Evolutionary conservation across 1,139 yeast species (phyloP).

Genomic region (Candida neerlandica): DNA sequence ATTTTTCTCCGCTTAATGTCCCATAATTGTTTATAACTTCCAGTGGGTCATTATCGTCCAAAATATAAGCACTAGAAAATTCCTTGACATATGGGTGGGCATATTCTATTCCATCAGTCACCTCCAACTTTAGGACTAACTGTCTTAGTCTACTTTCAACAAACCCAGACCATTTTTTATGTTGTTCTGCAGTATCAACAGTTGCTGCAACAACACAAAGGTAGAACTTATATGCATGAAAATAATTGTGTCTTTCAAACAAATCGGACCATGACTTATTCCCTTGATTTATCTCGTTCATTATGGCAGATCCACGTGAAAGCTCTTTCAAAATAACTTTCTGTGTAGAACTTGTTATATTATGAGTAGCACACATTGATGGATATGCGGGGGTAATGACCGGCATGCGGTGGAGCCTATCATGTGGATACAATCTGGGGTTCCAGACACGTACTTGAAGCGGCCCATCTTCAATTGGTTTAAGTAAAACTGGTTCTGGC

Average conservation of each 20-base stretch:
- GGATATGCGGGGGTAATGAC: slow-evolving; percentile 99
- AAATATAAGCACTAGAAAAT: slow-evolving; percentile 59
- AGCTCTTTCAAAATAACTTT: slow-evolving; percentile 76
- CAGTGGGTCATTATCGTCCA: slow-evolving; percentile 54
- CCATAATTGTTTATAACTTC: slow-evolving; percentile 55
- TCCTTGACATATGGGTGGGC: slow-evolving; percentile 93
- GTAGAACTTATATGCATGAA: slow-evolving; percentile 81
- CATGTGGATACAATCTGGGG: slow-evolving; percentile 85
- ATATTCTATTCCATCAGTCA: slow-evolving; percentile 67
- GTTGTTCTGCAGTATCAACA: slow-evolving; percentile 71
- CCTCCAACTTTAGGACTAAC: slow-evolving; percentile 80
- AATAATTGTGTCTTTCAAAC: slow-evolving; percentile 78
- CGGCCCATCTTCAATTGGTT: slow-evolving; percentile 96
- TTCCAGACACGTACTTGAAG: slow-evolving; percentile 96
- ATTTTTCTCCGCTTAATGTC: slow-evolving; percentile 42
- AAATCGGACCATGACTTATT: slow-evolving; percentile 73
- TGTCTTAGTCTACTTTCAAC: slow-evolving; percentile 86
- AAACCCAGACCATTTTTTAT: slow-evolving; percentile 86
- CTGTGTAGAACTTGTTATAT: slow-evolving; percentile 86
- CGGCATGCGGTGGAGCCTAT: slow-evolving; percentile 92
- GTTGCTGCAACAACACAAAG: slow-evolving; percentile 82
- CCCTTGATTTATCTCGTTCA: slow-evolving; percentile 69
- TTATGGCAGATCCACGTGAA: slow-evolving; percentile 68
- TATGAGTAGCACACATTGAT: slow-evolving; percentile 99
- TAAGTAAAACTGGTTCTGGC: slow-evolving; percentile 97